Conservation (phyloP, 2,329 filamentous ascomycete genomes). For the Hymenoscyphus fructigenus region DNA sequence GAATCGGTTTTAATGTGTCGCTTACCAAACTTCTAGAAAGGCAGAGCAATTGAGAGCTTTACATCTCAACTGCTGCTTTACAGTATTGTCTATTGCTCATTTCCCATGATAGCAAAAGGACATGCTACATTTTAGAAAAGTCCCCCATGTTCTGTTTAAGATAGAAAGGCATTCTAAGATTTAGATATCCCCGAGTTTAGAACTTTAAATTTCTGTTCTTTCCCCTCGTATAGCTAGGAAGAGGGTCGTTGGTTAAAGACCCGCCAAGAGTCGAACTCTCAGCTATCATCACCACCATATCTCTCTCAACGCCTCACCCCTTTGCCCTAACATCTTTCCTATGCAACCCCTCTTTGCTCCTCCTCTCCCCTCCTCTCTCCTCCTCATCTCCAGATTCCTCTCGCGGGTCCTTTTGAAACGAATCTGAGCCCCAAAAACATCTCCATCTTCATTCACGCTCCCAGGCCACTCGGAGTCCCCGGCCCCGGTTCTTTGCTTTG, state of each 20-base stretch:
- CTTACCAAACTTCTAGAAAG: too few species aligned
- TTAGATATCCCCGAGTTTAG: background rate
- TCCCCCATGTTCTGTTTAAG: too few species aligned
- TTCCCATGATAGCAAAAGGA: too few species aligned
- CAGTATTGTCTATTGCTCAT: too few species aligned
- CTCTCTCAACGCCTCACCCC: background rate
- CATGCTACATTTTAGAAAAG: too few species aligned
- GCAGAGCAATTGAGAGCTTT: too few species aligned
- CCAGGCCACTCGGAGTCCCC: background rate
- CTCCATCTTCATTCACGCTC: background rate
- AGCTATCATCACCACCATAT: background rate
- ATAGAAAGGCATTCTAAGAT: too few species aligned
- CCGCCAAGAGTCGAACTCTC: constrained; percentile 1
- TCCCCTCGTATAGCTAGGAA: background rate
- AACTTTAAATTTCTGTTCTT: background rate
- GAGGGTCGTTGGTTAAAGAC: background rate
- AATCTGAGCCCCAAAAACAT: background rate
- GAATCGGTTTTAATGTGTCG: too few species aligned
- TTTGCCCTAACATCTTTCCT: background rate
- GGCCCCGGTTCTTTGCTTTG: background rate
- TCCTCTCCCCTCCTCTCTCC: background rate
- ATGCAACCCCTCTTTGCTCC: background rate
- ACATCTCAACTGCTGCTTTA: too few species aligned
- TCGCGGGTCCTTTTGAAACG: background rate
- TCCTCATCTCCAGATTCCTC: background rate